Evolutionary conservation across 2,329 filamentous ascomycete genomes (phyloP), one percentile per base, ranked within the genome.

Genomic region (Aureobasidium zeae): DNA sequence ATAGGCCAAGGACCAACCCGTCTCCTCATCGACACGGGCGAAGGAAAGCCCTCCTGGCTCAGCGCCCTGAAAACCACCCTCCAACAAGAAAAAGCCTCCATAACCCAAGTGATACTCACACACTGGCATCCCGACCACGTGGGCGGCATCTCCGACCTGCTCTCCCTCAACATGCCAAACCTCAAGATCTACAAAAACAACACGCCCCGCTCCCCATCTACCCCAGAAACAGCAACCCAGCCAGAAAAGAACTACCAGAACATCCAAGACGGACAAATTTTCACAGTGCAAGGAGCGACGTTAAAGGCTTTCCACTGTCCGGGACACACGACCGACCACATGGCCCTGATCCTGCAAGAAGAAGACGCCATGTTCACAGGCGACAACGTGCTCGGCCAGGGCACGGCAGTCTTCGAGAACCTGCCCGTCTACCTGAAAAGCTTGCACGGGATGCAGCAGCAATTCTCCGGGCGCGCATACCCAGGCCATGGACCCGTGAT

Each of bases 91-190:
- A 72, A 79, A 17, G 81, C 82, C 15, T 74, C 69, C 0, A 68
- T 96, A 17, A 69, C 76, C n/a, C 67, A 71, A 13, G 79, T 80
- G 0, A 69, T 98, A 16, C 70, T 98, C 36, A 93, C 88, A 0
- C 91, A 98, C 62, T 94, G 88, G 86, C 91, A 98, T 58, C 74
- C 68, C 30, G 91, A 98, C 57, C 91, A 98, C 58, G 73, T 80
- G 5, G 76, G 79, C 17, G 91, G 91, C 6, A 74, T 95, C 17
- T 59, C 66, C 2, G 79, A 93, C 54, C 68, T 95, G 1, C 66
- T 79, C 13, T 62, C 65, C 11, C 58, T 81, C 17, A 83, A 71
- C n/a, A n/a, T n/a, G n/a, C 81, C 84, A 0, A 58, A 70, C 13
- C 77, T 74, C 5, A 67, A 67, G 16, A 63, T 91, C 28, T 77